Percentiles rank a stretch among this genome's conserved stretches.
Evolutionary conservation across 78 protist genomes (phyloP).

Genomic region (Chrysochromulina parva): DNA sequence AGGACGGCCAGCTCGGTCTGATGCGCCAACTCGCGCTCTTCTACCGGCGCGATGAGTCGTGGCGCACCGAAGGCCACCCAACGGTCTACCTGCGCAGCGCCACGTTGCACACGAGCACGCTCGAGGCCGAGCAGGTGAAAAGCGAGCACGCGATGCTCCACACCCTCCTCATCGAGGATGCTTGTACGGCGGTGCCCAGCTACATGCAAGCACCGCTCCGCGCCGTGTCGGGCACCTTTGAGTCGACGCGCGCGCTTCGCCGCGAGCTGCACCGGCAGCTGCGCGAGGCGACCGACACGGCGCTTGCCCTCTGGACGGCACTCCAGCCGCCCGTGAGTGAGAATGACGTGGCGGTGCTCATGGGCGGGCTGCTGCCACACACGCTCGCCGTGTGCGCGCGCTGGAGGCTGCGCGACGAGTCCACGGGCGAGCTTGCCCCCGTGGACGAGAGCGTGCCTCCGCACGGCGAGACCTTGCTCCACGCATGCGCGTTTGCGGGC

Average conservation of each 20-base stretch:
- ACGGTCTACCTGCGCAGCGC: not conserved
- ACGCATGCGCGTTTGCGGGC: not conserved
- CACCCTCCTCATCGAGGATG: not conserved
- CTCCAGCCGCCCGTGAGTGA: not conserved
- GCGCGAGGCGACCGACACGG: not conserved
- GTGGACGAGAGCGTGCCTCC: not conserved
- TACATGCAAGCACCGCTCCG: not conserved
- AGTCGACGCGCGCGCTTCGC: not conserved
- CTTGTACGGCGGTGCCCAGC: not conserved
- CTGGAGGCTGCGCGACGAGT: not conserved
- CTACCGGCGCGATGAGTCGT: not conserved
- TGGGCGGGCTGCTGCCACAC: not conserved
- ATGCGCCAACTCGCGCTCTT: not conserved
- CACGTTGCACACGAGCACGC: not conserved
- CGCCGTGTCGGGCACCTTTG: not conserved
- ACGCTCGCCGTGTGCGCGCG: not conserved
- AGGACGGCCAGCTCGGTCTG: not conserved
- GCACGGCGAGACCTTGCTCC: not conserved
- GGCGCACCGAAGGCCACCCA: too few relatives aligned
- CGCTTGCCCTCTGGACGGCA: not conserved
- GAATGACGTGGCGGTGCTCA: not conserved
- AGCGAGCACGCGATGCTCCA: not conserved
- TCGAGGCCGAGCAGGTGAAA: not conserved
- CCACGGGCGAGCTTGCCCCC: too few relatives aligned
- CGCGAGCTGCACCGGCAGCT: too few relatives aligned